phyloP scores from a whole-genome alignment of 768 basidiomycete species.

The Mrakia blollopis region DNA sequence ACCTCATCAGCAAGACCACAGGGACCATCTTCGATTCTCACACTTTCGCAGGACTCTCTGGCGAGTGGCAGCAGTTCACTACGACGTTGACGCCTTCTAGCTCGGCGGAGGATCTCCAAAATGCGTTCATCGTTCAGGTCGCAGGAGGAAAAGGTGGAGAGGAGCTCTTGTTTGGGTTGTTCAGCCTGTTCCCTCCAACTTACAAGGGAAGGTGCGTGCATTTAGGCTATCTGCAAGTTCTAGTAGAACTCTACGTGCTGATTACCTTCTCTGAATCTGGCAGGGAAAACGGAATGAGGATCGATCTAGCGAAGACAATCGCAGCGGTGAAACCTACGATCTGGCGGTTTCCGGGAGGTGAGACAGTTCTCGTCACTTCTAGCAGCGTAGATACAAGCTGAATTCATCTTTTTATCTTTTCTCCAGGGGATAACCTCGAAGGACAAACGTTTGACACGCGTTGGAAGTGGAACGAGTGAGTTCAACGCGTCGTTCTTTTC shows the following conservation, averaged over 20 bases:
- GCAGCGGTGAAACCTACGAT: conserved; percentile 57
- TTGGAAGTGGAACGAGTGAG: conserved; percentile 59
- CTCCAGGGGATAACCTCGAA: conserved; percentile 49
- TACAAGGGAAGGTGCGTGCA: conserved; percentile 48
- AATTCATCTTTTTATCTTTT: neutral
- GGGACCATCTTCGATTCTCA: conserved; percentile 51
- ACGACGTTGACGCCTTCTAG: conserved; percentile 50
- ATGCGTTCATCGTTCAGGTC: conserved; percentile 55
- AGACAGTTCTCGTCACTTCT: conserved; percentile 37
- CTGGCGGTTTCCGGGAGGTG: conserved; percentile 64
- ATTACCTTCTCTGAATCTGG: neutral
- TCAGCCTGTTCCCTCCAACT: conserved; percentile 65
- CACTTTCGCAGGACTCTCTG: conserved; percentile 48
- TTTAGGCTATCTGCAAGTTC: too few species aligned
- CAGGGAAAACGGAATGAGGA: conserved; percentile 58
- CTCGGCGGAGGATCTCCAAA: conserved; percentile 49
- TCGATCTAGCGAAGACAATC: conserved; percentile 59
- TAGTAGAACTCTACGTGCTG: neutral
- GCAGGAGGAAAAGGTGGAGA: conserved; percentile 52
- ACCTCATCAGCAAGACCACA: conserved; percentile 49
- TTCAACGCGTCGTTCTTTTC: too few species aligned
- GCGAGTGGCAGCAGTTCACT: conserved; percentile 52
- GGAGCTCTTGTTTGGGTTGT: conserved; percentile 55
- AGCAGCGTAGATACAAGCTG: neutral
- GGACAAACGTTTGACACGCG: conserved; percentile 37